Conservation (phyloP, 805 yeast species). For the Metschnikowia aberdeeniae region DNA sequence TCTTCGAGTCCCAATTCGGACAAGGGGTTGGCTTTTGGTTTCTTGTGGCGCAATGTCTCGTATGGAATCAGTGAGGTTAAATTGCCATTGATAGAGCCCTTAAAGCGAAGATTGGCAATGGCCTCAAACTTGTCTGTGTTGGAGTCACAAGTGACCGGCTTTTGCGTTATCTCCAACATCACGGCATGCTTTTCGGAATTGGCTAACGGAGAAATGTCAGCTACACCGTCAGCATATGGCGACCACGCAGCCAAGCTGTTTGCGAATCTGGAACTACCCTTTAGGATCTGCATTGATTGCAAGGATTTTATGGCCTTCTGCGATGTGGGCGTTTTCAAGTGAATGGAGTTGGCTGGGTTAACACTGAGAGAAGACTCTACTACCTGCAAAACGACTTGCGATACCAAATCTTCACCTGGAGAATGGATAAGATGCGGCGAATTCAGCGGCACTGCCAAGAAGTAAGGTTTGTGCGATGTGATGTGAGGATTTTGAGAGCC, state of each 20-base stretch:
- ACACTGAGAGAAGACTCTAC: conserved; percentile 51
- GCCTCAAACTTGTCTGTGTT: conserved; percentile 25
- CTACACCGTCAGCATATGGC: conserved; percentile 62
- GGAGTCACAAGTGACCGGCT: conserved; percentile 7
- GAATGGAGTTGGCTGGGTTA: conserved; percentile 39
- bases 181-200: conserved; percentile 39
- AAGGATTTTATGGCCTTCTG: conserved; percentile 41
- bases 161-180: conserved; percentile 16
- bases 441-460: conserved; percentile 61
- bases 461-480: conserved; percentile 56
- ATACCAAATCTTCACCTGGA: conserved; percentile 36
- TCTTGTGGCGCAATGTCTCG: conserved; percentile 31
- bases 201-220: conserved; percentile 63
- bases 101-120: conserved; percentile 56
- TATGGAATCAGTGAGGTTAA: conserved; percentile 34
- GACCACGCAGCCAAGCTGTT: conserved; percentile 69
- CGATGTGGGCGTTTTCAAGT: conserved; percentile 34
- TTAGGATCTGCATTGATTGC: conserved; percentile 52
- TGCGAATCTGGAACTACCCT: conserved; percentile 61
- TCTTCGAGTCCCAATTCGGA: background rate
- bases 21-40: conserved; percentile 13
- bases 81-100: conserved; percentile 46
- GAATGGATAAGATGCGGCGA: conserved; percentile 66
- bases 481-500: conserved; percentile 34
- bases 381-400: conserved; percentile 56